phyloP scores from a whole-genome alignment of 2,329 filamentous ascomycete species.

The Aspergillus ochraceoroseus region DNA sequence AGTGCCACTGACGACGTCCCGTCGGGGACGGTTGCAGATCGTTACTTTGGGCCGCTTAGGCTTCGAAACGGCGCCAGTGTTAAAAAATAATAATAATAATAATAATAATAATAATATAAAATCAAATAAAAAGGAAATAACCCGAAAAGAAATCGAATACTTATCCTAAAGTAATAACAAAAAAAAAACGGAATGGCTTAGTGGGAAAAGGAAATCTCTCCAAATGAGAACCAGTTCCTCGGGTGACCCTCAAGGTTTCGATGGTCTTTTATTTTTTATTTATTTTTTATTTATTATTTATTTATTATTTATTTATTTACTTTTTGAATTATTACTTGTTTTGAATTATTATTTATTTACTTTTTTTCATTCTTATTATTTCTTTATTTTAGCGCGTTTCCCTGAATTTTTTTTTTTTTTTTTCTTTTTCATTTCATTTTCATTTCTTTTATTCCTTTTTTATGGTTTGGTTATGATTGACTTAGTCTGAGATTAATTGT shows the following conservation, averaged over 20 bases:
- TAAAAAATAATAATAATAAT: constrained; percentile 16
- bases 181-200: constrained; percentile 12
- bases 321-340: too few species aligned
- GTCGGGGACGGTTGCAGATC: constrained; percentile 40
- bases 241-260: constrained; percentile 26
- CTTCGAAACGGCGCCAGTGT: constrained; percentile 28
- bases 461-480: constrained; percentile 3
- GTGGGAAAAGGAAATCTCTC: constrained; percentile 20
- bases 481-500: constrained; percentile 13
- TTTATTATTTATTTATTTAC: constrained; percentile 11
- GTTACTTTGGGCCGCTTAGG: constrained; percentile 29
- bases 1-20: constrained; percentile 43
- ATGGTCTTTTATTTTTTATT: constrained; percentile 13
- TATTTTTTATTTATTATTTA: constrained; percentile 12
- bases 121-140: constrained; percentile 4
- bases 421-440: constrained; percentile 9
- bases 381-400: constrained; percentile 8
- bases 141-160: too few species aligned
- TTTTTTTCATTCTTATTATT: constrained; percentile 2
- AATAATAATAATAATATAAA: constrained; percentile 10
- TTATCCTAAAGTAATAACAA: constrained; percentile 1
- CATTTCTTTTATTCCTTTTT: constrained; percentile 3
- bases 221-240: constrained; percentile 35
- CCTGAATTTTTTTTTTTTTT: constrained; percentile 5
- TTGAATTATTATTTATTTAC: constrained; percentile 4